These are phyloP conservation scores for Neofusicoccum laricinum DNA, from an alignment of 2,329 filamentous ascomycete genomes.

Conservation along the genomic window DNA sequence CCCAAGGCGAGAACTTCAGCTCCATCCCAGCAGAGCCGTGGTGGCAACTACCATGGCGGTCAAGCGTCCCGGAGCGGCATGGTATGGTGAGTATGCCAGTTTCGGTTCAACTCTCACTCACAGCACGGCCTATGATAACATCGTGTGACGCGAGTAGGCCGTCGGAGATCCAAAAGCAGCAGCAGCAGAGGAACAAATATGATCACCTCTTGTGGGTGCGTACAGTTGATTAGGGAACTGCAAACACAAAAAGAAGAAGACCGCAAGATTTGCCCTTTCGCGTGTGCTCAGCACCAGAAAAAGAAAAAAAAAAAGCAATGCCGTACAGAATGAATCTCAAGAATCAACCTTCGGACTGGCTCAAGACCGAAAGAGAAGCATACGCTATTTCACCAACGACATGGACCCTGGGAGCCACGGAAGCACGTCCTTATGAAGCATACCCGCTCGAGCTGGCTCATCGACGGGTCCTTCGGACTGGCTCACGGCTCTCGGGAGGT, in stretches of 20 bases:
- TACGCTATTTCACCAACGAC: neutral
- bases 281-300: neutral
- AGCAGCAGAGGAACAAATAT: neutral
- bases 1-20: neutral
- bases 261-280: too few species aligned
- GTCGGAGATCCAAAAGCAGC: neutral
- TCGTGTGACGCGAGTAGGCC: neutral
- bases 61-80: neutral
- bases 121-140: neutral
- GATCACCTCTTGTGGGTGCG: neutral
- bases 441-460: too few species aligned
- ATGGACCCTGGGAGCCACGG: too few species aligned
- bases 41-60: neutral
- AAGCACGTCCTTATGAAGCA: too few species aligned
- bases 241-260: neutral
- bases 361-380: neutral
- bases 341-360: neutral
- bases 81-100: conserved; percentile 2
- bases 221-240: neutral
- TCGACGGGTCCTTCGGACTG: too few species aligned
- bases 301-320: neutral
- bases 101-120: neutral
- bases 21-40: neutral
- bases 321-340: too few species aligned
- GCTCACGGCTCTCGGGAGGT: too few species aligned